A percentile compares a stretch with the other conserved stretches of the same genome.
phyloP scores from a whole-genome alignment of 75 land plant species.

The Cunninghamia lanceolata region DNA sequence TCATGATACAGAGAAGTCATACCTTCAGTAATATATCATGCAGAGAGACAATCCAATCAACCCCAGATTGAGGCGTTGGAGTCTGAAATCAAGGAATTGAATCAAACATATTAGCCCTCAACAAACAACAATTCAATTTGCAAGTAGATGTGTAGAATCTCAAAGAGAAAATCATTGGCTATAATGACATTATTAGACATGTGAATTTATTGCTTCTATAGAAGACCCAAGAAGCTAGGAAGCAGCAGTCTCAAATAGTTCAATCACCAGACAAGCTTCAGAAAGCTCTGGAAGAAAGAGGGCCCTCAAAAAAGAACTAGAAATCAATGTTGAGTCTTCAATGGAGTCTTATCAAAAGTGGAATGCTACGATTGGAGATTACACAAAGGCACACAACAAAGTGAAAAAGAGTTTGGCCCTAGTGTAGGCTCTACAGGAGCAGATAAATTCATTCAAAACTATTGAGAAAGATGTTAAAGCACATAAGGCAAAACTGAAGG shows the following conservation, averaged over 20 bases:
- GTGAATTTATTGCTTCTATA: slow-evolving; percentile 47
- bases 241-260: slow-evolving; percentile 65
- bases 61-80: too few species aligned
- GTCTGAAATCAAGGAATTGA: too few species aligned
- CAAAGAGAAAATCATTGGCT: too few species aligned
- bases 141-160: too few species aligned
- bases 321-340: slow-evolving; percentile 44
- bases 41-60: too few species aligned
- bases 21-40: too few species aligned
- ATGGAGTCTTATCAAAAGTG: slow-evolving; percentile 44
- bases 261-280: slow-evolving; percentile 73
- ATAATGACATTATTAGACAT: too few species aligned
- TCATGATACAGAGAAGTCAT: too few species aligned
- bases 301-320: slow-evolving; percentile 35
- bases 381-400: slow-evolving; percentile 54
- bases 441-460: slow-evolving; percentile 45
- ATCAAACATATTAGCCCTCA: too few species aligned
- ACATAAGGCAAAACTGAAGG: slow-evolving; percentile 41
- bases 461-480: slow-evolving; percentile 51
- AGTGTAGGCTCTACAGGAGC: slow-evolving; percentile 56
- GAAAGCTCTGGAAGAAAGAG: slow-evolving; percentile 67
- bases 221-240: slow-evolving; percentile 55
- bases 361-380: slow-evolving; percentile 41
- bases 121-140: too few species aligned
- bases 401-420: slow-evolving; percentile 38